Conservation (phyloP, 768 basidiomycete species). For the Cubamyces lactineus region DNA sequence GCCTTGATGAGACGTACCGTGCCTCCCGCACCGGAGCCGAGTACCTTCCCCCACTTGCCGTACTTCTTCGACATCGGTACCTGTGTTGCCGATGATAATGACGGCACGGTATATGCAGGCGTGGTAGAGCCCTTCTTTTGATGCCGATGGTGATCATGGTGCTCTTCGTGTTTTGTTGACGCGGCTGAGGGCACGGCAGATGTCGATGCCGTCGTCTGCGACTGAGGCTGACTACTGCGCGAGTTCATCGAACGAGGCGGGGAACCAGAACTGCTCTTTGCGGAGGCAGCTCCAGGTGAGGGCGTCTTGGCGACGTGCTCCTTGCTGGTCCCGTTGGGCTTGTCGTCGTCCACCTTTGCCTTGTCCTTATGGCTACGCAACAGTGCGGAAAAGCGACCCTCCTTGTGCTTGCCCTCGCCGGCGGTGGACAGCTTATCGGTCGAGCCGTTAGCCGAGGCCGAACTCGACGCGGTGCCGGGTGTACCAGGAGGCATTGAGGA, state of each 20-base stretch:
- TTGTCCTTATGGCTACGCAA: conserved; percentile 41
- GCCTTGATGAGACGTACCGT: conserved; percentile 96
- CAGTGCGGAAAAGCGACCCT: conserved; percentile 37
- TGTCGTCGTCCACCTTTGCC: conserved; percentile 34
- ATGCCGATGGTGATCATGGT: conserved; percentile 8
- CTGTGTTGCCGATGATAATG: conserved; percentile 81
- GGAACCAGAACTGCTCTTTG: conserved; percentile 33
- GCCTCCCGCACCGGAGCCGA: conserved; percentile 97
- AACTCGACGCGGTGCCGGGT: conserved; percentile 15
- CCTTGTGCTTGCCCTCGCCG: conserved; percentile 28
- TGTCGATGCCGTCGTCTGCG: conserved; percentile 5
- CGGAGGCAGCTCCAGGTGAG: conserved; percentile 34
- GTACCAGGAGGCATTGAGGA: conserved; percentile 17
- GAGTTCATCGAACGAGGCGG: conserved; percentile 31
- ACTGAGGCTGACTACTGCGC: conserved; percentile 17
- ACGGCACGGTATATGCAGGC: conserved; percentile 48
- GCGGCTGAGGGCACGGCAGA: conserved; percentile 17
- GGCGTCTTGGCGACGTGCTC: conserved; percentile 29
- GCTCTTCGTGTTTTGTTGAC: conserved; percentile 21
- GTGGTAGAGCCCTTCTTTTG: conserved; percentile 19
- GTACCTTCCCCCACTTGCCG: conserved; percentile 96
- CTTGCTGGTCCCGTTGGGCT: conserved; percentile 20
- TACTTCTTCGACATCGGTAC: conserved; percentile 98
- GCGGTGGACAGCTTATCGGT: conserved; percentile 19
- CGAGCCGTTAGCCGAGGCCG: conserved; percentile 14